A percentile compares a stretch with the other conserved stretches of the same genome.
Conservation (phyloP, 371 early-diverging fungal genomes). For the Mortierella sp. region DNA sequence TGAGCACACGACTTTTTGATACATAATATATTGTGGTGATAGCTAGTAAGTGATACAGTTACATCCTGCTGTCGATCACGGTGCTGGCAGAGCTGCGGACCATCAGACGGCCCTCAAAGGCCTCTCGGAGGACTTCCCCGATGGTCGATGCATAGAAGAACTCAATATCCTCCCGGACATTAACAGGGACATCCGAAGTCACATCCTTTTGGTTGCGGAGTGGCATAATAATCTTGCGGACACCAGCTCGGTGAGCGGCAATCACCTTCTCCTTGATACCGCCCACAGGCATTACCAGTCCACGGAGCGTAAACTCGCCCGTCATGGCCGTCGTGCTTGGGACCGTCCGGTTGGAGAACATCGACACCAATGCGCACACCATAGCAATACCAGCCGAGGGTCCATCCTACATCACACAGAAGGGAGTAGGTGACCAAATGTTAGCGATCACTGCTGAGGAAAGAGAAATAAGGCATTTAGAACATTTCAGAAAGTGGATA, state of each 20-base stretch:
- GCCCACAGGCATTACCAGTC: constrained; percentile 88
- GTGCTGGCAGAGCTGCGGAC: constrained; percentile 28
- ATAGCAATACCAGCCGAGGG: constrained; percentile 84
- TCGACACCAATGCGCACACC: constrained; percentile 81
- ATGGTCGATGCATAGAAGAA: constrained; percentile 79
- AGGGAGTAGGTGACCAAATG: not conserved
- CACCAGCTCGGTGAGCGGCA: constrained; percentile 87
- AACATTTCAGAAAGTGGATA: not conserved
- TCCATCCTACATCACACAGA: constrained; percentile 69
- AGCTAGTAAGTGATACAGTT: not conserved
- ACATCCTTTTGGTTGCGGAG: constrained; percentile 73
- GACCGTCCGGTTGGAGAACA: constrained; percentile 74
- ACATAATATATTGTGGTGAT: not conserved
- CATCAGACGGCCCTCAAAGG: constrained; percentile 59
- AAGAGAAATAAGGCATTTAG: not conserved
- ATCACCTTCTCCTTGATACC: constrained; percentile 91
- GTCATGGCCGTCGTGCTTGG: constrained; percentile 82
- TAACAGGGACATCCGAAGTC: constrained; percentile 76
- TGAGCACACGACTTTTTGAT: not conserved
- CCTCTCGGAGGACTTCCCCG: constrained; percentile 77
- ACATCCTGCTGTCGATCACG: constrained; percentile 51
- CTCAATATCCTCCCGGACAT: constrained; percentile 76
- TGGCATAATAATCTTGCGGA: constrained; percentile 74
- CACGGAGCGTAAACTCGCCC: constrained; percentile 90
- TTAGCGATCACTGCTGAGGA: not conserved